These are phyloP conservation scores for Leccinum fibrillosum DNA, from an alignment of 768 basidiomycete species.

Conservation along the genomic window DNA sequence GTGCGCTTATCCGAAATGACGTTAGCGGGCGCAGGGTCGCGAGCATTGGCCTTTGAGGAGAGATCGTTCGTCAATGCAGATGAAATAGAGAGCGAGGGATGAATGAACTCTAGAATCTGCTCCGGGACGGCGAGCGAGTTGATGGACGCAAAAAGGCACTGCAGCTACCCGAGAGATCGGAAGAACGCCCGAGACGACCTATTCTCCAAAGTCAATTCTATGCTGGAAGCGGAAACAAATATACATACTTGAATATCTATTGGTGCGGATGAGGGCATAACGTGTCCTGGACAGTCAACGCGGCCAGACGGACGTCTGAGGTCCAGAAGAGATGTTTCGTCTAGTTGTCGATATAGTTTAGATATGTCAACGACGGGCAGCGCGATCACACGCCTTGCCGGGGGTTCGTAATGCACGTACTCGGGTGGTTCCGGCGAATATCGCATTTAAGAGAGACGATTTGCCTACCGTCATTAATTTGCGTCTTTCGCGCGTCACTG, in stretches of 20 bases:
- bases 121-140: conserved; percentile 44
- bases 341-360: conserved; percentile 32
- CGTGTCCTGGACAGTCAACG: conserved; percentile 90
- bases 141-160: too few relatives aligned
- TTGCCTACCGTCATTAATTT: conserved; percentile 74
- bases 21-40: not conserved
- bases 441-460: conserved; percentile 85
- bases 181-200: conserved; percentile 70
- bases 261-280: conserved; percentile 80
- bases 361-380: not conserved
- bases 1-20: conserved; percentile 62
- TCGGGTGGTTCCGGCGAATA: conserved; percentile 67
- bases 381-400: conserved; percentile 59
- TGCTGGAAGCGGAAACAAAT: not conserved
- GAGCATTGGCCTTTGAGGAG: conserved; percentile 1
- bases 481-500: too few relatives aligned
- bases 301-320: conserved; percentile 69
- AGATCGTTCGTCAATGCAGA: not conserved
- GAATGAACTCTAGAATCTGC: conserved; percentile 53
- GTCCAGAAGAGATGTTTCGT: conserved; percentile 96
- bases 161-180: conserved; percentile 76
- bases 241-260: conserved; percentile 74
- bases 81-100: conserved; percentile 39
- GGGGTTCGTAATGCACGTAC: conserved; percentile 85
- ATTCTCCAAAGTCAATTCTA: not conserved